These are phyloP conservation scores for Candida dajiaensis DNA, from an alignment of 805 yeast species.

Conservation along the genomic window DNA sequence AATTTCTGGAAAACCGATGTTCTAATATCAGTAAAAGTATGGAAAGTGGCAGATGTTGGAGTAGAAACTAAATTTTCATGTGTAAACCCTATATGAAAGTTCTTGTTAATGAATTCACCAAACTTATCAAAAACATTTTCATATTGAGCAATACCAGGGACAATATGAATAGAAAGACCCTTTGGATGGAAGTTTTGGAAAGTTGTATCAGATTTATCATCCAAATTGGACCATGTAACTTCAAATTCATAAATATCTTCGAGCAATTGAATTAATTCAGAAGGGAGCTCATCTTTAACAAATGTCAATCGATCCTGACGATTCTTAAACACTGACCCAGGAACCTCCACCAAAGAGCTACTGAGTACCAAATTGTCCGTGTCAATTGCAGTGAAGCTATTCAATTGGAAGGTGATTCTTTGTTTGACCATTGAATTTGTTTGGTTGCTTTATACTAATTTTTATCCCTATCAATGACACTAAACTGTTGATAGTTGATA, in stretches of 20 bases:
- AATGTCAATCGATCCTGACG: constrained; percentile 19
- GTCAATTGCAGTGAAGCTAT: constrained; percentile 17
- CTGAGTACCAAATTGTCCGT: constrained; percentile 19
- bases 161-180: constrained; percentile 16
- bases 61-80: constrained; percentile 12
- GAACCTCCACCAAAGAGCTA: constrained; percentile 12
- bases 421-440: constrained; percentile 10
- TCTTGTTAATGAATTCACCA: constrained; percentile 9
- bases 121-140: constrained; percentile 16
- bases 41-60: constrained; percentile 20
- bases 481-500: too few species aligned
- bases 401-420: constrained; percentile 16
- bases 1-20: constrained; percentile 15
- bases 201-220: constrained; percentile 2
- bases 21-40: constrained; percentile 9
- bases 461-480: too few species aligned
- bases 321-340: constrained; percentile 14
- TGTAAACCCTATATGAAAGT: constrained; percentile 12
- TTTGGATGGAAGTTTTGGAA: constrained; percentile 17
- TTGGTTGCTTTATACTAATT: neutral
- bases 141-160: constrained; percentile 16
- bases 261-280: constrained; percentile 8
- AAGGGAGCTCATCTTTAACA: constrained; percentile 14
- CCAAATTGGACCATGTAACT: constrained; percentile 14
- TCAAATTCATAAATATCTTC: constrained; percentile 14